These are phyloP conservation scores for Gentiana macrophylla DNA, from an alignment of 257 asterid genomes.

Conservation along the genomic window DNA sequence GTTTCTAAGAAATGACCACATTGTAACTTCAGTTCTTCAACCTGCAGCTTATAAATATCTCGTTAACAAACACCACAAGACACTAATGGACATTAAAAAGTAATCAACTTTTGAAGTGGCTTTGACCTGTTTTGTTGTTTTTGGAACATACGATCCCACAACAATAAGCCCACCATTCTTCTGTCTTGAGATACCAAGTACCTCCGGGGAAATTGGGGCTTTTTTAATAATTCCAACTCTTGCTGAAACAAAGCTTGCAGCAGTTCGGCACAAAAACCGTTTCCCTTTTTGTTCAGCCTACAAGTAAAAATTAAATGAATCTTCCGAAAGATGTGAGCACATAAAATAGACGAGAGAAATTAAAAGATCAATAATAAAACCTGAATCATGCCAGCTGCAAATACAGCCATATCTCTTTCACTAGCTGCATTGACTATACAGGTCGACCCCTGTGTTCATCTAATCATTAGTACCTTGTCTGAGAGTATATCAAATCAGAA, in stretches of 20 bases:
- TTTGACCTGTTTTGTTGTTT: slow-evolving; percentile 88
- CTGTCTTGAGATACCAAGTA: slow-evolving; percentile 42
- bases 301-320: slow-evolving; percentile 19
- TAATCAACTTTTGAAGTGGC: slow-evolving; percentile 10
- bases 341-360: slow-evolving; percentile 6
- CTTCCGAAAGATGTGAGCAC: slow-evolving; percentile 8
- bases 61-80: slow-evolving; percentile 10
- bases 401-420: slow-evolving; percentile 92
- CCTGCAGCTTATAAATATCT: slow-evolving; percentile 35
- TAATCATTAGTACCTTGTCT: no score
- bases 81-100: not conserved
- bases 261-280: slow-evolving; percentile 90
- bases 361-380: slow-evolving; percentile 22
- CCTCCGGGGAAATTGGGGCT: slow-evolving; percentile 66
- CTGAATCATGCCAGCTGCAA: slow-evolving; percentile 97
- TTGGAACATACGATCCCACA: slow-evolving; percentile 95
- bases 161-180: slow-evolving; percentile 79
- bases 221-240: slow-evolving; percentile 78
- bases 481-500: no score
- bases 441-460: slow-evolving; percentile 58
- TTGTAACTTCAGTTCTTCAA: slow-evolving; percentile 69
- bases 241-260: slow-evolving; percentile 97
- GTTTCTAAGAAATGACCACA: slow-evolving; percentile 54
- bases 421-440: slow-evolving; percentile 96
- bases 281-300: slow-evolving; percentile 95